Evolutionary conservation across 1,284 basidiomycete genomes (phyloP).

Genomic region (Rhodotorula sp.): DNA sequence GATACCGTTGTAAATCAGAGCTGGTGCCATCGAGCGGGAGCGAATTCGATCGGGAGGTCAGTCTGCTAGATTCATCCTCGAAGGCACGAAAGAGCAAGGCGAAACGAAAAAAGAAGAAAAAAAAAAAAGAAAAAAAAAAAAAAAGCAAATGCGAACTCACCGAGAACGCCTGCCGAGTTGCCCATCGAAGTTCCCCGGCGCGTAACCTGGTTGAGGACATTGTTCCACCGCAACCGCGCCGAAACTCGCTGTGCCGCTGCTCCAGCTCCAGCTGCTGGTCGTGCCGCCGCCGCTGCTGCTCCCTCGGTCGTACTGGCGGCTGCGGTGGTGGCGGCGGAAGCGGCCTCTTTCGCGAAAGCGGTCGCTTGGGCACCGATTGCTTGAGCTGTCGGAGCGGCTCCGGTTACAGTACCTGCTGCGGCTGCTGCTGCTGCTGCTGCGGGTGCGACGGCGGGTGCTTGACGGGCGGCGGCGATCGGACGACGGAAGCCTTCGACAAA

Average conservation of each 20-base stretch:
- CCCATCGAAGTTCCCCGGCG: slow-evolving; percentile 95
- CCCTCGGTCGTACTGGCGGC: slow-evolving; percentile 1
- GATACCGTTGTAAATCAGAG: slow-evolving; percentile 92
- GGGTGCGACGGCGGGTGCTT: slow-evolving; percentile 23
- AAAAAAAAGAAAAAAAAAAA: slow-evolving; percentile 32
- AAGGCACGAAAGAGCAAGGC: neutral
- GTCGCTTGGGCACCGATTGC: slow-evolving; percentile 37
- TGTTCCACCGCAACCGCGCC: slow-evolving; percentile 84
- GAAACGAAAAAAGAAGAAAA: slow-evolving; percentile 44
- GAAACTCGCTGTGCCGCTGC: slow-evolving; percentile 30
- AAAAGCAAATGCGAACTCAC: slow-evolving; percentile 62
- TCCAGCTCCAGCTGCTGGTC: slow-evolving; percentile 10
- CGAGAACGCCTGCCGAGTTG: slow-evolving; percentile 95
- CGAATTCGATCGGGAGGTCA: no score
- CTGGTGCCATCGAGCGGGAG: no score
- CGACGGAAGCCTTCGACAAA: slow-evolving; percentile 84
- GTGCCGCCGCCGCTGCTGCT: slow-evolving; percentile 8
- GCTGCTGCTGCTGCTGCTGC: slow-evolving; percentile 23
- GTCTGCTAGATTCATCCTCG: neutral
- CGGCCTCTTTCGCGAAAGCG: slow-evolving; percentile 35
- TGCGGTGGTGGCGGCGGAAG: slow-evolving; percentile 9
- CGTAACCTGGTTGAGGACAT: slow-evolving; percentile 92
- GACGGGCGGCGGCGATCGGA: slow-evolving; percentile 41
- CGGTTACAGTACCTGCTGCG: slow-evolving; percentile 22
- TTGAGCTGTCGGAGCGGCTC: slow-evolving; percentile 32